These are phyloP conservation scores for Neurospora terricola DNA, from an alignment of 495 filamentous ascomycete genomes.

Conservation along the genomic window DNA sequence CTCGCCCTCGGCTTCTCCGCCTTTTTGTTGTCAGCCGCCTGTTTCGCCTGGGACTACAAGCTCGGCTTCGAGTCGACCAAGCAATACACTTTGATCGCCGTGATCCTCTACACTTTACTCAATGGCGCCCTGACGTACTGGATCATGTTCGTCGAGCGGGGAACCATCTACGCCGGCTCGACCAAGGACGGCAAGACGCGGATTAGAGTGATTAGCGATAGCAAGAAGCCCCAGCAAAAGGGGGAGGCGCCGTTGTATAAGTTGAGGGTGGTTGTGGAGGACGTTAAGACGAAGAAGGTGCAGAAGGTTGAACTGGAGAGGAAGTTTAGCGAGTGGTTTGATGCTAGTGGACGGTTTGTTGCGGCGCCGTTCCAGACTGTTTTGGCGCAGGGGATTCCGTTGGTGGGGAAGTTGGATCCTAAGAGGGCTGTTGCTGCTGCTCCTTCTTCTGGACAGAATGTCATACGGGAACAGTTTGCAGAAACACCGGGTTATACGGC, in stretches of 20 bases:
- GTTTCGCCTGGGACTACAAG: slow-evolving; percentile 86
- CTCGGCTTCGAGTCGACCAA: slow-evolving; percentile 81
- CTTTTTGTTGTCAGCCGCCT: slow-evolving; percentile 65
- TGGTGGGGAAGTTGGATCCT: slow-evolving; percentile 59
- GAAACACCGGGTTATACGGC: slow-evolving; percentile 20
- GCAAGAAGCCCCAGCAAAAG: slow-evolving; percentile 24
- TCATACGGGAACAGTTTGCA: slow-evolving; percentile 1
- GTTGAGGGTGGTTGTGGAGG: slow-evolving; percentile 49
- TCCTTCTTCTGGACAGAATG: background rate
- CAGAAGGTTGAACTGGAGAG: slow-evolving; percentile 48
- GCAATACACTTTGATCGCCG: slow-evolving; percentile 61
- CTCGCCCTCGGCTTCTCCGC: slow-evolving; percentile 75
- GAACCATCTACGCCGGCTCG: slow-evolving; percentile 66
- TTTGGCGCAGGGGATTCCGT: slow-evolving; percentile 58
- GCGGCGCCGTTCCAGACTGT: slow-evolving; percentile 74
- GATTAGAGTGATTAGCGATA: slow-evolving; percentile 45
- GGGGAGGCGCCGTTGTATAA: slow-evolving; percentile 76
- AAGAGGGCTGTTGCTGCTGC: slow-evolving; percentile 31
- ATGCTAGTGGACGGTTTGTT: slow-evolving; percentile 69
- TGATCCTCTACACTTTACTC: slow-evolving; percentile 66
- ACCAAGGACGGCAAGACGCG: slow-evolving; percentile 43
- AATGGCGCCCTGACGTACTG: slow-evolving; percentile 75
- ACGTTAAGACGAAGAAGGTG: slow-evolving; percentile 33
- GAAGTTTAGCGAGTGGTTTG: slow-evolving; percentile 82
- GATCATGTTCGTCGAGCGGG: slow-evolving; percentile 78